Evolutionary conservation across 2,329 filamentous ascomycete species (phyloP).

Genomic region (Xylariaceae sp.): DNA sequence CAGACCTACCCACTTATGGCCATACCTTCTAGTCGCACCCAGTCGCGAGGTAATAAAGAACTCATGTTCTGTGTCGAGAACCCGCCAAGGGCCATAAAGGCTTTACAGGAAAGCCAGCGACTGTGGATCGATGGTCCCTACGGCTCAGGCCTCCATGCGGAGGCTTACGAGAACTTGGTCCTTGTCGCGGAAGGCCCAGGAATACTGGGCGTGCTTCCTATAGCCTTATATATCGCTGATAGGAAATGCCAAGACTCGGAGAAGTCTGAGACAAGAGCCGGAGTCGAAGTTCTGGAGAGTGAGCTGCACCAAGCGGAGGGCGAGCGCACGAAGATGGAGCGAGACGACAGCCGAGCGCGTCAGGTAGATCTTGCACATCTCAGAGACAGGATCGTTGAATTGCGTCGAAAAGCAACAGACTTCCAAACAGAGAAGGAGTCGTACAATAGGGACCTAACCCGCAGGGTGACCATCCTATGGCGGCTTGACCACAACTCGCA

Average conservation of each 20-base stretch:
- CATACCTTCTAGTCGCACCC: neutral
- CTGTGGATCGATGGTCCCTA: neutral
- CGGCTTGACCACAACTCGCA: constrained; percentile 1
- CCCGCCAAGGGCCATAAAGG: neutral
- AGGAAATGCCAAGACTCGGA: neutral
- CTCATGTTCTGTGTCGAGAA: constrained; percentile 1
- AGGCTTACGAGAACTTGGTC: neutral
- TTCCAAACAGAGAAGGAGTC: neutral
- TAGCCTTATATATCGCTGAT: neutral
- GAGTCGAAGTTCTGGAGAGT: neutral
- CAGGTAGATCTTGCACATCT: neutral
- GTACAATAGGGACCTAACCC: neutral
- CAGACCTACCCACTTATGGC: neutral
- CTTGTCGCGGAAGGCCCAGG: neutral
- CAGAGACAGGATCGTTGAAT: neutral
- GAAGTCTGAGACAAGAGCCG: neutral
- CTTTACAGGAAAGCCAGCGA: neutral
- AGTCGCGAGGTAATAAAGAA: neutral
- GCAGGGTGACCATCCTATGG: constrained; percentile 1
- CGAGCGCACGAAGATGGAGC: neutral
- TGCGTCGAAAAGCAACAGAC: neutral
- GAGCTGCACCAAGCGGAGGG: neutral
- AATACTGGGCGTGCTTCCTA: neutral
- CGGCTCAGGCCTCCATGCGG: neutral
- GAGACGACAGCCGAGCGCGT: neutral